phyloP scores from a whole-genome alignment of 2,329 filamentous ascomycete genomes.

The Huntiella bhutanensis region DNA sequence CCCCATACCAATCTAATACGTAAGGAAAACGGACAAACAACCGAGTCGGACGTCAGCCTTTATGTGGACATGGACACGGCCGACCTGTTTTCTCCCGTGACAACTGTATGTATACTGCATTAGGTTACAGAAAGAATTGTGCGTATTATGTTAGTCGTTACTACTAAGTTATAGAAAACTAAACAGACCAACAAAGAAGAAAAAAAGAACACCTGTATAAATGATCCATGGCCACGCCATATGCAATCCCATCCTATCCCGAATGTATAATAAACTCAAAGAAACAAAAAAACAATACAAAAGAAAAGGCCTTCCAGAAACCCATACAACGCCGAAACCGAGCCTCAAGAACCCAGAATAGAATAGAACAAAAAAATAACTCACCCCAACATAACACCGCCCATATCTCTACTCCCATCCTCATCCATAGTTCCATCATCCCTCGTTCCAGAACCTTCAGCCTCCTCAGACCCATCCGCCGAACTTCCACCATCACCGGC shows the following conservation, averaged over 20 bases:
- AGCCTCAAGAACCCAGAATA: slow-evolving; percentile 4
- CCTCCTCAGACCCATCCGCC: not conserved
- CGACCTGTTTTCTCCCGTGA: too few relatives aligned
- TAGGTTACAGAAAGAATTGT: not conserved
- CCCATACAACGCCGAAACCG: slow-evolving; percentile 10
- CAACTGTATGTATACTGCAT: not conserved
- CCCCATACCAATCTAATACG: too few relatives aligned
- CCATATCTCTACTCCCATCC: slow-evolving; percentile 17
- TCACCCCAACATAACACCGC: slow-evolving; percentile 17
- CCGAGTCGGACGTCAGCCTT: too few relatives aligned
- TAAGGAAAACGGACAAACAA: too few relatives aligned
- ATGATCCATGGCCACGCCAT: not conserved
- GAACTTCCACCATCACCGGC: not conserved
- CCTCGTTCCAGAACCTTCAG: not conserved
- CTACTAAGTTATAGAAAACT: not conserved
- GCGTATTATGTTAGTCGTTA: not conserved
- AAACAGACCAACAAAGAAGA: not conserved
- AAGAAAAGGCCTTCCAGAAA: not conserved
- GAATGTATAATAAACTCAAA: not conserved
- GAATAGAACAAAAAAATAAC: slow-evolving; percentile 18
- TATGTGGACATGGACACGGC: too few relatives aligned
- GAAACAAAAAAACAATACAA: not conserved
- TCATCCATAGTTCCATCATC: not conserved
- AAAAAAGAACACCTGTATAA: not conserved
- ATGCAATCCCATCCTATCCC: too few relatives aligned